A percentile compares a stretch with the other conserved stretches of the same genome.
Conservation (phyloP, 441 rosid species). For the Populus hybrid region DNA sequence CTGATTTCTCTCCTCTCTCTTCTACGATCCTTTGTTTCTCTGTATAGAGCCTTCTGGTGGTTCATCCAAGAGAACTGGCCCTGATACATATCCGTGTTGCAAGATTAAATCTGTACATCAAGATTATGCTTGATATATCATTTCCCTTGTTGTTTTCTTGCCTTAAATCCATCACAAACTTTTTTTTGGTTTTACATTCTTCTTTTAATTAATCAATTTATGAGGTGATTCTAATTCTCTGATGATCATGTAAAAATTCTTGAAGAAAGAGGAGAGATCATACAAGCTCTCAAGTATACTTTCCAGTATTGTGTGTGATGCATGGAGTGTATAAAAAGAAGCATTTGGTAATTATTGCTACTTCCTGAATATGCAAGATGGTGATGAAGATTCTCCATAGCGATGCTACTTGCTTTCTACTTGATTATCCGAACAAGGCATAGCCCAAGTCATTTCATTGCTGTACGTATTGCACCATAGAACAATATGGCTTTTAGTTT, state of each 20-base stretch:
- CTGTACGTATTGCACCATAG: too few relatives aligned
- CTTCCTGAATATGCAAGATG: neutral
- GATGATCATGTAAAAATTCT: neutral
- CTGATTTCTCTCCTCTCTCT: too few relatives aligned
- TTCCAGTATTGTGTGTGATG: neutral
- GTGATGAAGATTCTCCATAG: neutral
- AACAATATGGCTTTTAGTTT: too few relatives aligned
- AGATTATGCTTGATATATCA: neutral
- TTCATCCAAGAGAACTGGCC: too few relatives aligned
- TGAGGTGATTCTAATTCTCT: neutral
- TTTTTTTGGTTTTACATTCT: neutral
- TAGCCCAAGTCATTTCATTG: too few relatives aligned
- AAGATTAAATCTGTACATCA: neutral
- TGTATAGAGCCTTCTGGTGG: neutral
- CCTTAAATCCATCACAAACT: neutral
- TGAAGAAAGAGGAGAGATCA: neutral
- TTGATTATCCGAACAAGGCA: neutral
- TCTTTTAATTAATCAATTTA: neutral
- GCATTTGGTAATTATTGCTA: neutral
- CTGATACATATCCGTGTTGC: neutral
- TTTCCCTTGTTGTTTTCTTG: neutral
- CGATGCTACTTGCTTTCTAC: neutral
- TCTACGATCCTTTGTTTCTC: neutral
- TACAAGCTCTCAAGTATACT: neutral
- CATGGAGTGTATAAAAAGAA: neutral